phyloP scores from a whole-genome alignment of 129 eudicot species.

The sunflower (Helianthus annuus) region HanXRQr2.0-SUNRISE NC_035441.2:108647695-108648194 shows the following conservation, averaged over 20 bases:
- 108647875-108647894: constrained; percentile 27
- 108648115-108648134: constrained; percentile 79
- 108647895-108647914: constrained; percentile 31
- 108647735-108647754: constrained; percentile 36
- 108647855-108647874: constrained; percentile 37
- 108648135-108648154: constrained; percentile 58
- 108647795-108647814: constrained; percentile 25
- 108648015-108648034: constrained; percentile 67
- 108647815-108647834: constrained; percentile 24
- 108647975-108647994: constrained; percentile 94
- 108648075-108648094: constrained; percentile 42
- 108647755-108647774: constrained; percentile 41
- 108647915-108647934: constrained; percentile 16
- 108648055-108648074: constrained; percentile 45
- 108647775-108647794: constrained; percentile 34
- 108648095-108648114: constrained; percentile 71
- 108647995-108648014: constrained; percentile 79
- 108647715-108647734: constrained; percentile 89
- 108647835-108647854: constrained; percentile 41
- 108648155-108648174: constrained; percentile 69
- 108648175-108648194: constrained; percentile 56
- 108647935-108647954: constrained; percentile 54
- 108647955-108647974: constrained; percentile 80
- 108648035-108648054: constrained; percentile 45
- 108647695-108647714: constrained; percentile 89